phyloP scores from a whole-genome alignment of 177 flowering plant species.

The Vitis hybrid region DNA sequence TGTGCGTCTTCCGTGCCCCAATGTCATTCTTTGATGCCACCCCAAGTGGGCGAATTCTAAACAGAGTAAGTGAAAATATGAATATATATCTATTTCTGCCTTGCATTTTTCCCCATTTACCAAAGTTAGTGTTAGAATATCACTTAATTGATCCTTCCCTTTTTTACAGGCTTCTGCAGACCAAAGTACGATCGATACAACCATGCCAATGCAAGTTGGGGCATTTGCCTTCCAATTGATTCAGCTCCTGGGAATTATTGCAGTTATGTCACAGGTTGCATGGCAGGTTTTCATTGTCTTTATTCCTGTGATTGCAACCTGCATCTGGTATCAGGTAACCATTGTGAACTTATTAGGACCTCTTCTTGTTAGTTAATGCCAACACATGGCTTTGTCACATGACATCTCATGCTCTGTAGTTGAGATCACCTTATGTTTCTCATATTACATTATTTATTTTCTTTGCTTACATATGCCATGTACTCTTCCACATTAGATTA shows the following conservation, averaged over 20 bases:
- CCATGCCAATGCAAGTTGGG: constrained; percentile 21
- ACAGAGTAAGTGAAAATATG: constrained; percentile 41
- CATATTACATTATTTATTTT: too few species aligned
- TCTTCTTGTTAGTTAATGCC: too few species aligned
- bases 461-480: too few species aligned
- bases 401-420: too few species aligned
- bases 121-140: too few species aligned
- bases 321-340: constrained; percentile 76
- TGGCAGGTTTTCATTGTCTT: constrained; percentile 80
- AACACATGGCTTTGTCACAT: too few species aligned
- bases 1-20: constrained; percentile 68
- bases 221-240: constrained; percentile 39
- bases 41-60: constrained; percentile 64
- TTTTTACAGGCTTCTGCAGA: constrained; percentile 67
- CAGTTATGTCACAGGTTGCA: constrained; percentile 78
- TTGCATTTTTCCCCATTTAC: background rate
- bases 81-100: background rate
- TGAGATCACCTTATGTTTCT: too few species aligned
- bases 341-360: background rate
- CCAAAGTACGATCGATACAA: constrained; percentile 30
- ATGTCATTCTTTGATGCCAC: constrained; percentile 80
- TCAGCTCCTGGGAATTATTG: constrained; percentile 57
- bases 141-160: background rate
- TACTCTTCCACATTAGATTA: too few species aligned
- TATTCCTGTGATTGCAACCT: constrained; percentile 54